Percentiles rank a stretch among this genome's conserved stretches.
These are phyloP conservation scores for Sporothrix luriei DNA, from an alignment of 2,329 filamentous ascomycete genomes.

Conservation along the genomic window DNA sequence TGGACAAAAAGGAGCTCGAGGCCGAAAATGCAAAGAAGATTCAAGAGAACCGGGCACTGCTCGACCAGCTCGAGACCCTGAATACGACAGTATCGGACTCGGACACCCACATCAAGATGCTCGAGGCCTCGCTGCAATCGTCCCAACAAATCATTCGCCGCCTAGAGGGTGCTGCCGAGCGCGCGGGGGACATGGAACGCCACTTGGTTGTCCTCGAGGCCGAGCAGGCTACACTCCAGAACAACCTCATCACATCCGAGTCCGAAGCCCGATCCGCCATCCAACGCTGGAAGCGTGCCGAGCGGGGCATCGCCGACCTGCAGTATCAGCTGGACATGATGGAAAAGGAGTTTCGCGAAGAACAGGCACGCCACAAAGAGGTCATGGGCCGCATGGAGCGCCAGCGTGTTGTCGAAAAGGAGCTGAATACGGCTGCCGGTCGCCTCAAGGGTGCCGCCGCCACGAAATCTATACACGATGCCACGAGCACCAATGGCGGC, in stretches of 20 bases:
- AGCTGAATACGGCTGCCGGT: conserved; percentile 76
- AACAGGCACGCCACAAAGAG: conserved; percentile 79
- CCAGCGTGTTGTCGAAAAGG: conserved; percentile 77
- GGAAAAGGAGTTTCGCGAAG: conserved; percentile 78
- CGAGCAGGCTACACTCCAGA: conserved; percentile 75
- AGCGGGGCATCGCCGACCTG: conserved; percentile 74
- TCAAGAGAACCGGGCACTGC: conserved; percentile 77
- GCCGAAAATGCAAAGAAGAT: conserved; percentile 74
- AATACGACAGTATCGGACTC: conserved; percentile 79
- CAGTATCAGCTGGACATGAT: conserved; percentile 88
- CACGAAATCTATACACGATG: conserved; percentile 61
- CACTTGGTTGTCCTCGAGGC: conserved; percentile 78
- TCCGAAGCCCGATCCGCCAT: conserved; percentile 78
- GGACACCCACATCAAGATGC: conserved; percentile 73
- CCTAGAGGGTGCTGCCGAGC: conserved; percentile 70
- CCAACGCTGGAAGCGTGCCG: conserved; percentile 81
- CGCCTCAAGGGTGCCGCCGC: conserved; percentile 81
- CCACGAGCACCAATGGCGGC: conserved; percentile 58
- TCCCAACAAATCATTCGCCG: conserved; percentile 77
- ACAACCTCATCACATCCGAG: conserved; percentile 65
- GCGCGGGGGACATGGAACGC: conserved; percentile 76
- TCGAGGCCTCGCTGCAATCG: conserved; percentile 75
- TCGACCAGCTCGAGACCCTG: conserved; percentile 81
- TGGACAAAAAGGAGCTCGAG: conserved; percentile 73
- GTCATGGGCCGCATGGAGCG: conserved; percentile 81